These are phyloP conservation scores for Lentinus brumalis DNA, from an alignment of 768 basidiomycete species.

Conservation along the genomic window DNA sequence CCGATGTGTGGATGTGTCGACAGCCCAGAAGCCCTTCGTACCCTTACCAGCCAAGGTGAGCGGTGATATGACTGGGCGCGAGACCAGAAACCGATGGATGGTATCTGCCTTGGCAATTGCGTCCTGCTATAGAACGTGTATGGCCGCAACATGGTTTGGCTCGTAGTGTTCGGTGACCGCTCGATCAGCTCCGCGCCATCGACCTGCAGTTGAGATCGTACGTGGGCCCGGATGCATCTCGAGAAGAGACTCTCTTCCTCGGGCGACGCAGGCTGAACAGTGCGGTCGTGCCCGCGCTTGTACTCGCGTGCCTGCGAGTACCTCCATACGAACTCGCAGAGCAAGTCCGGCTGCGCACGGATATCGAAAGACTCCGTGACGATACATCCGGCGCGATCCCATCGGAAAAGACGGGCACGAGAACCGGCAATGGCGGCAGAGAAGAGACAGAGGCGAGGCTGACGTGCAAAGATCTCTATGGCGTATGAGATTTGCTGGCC, in stretches of 20 bases:
- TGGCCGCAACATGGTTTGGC: not conserved
- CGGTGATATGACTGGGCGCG: conserved; percentile 6
- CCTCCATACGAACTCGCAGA: conserved; percentile 35
- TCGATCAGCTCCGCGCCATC: not conserved
- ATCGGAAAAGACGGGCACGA: conserved; percentile 32
- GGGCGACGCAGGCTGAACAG: not conserved
- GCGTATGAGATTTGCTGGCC: not conserved
- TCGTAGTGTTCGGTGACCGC: conserved; percentile 9
- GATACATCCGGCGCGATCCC: conserved; percentile 36
- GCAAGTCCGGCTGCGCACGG: conserved; percentile 13
- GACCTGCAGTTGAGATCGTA: not conserved
- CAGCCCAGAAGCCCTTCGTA: conserved; percentile 12
- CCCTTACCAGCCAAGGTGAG: not conserved
- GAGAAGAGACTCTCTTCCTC: conserved; percentile 5
- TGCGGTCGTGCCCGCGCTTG: conserved; percentile 30
- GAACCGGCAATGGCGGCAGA: conserved; percentile 29
- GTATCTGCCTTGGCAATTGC: too few species aligned
- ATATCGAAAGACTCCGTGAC: conserved; percentile 33
- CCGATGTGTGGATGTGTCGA: not conserved
- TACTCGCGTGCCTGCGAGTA: conserved; percentile 20
- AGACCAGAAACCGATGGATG: conserved; percentile 5
- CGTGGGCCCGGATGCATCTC: conserved; percentile 1
- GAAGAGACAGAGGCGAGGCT: conserved; percentile 33
- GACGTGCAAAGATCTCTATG: conserved; percentile 21
- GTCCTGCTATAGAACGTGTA: not conserved